Base-by-base conservation (phyloP, 306 rosid genomes). In the Heteromeles arbutifolia region DNA sequence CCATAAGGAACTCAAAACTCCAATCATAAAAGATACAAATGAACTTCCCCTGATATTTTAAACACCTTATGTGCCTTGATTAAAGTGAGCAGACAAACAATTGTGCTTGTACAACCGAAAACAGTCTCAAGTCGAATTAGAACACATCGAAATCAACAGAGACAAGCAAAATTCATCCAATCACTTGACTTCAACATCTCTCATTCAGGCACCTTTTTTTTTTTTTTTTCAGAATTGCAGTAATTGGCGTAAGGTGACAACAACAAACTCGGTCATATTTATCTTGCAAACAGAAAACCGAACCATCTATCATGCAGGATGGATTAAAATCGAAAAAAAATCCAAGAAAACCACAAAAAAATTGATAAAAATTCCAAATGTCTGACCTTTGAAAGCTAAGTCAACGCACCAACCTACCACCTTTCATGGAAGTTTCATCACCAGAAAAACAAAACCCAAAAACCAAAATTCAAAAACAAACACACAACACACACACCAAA, bases 371-470 rank as follows among this genome's bases (percentile, higher is more conserved):
- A 34, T 64, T 62, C 77, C 70, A 69, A 77, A 82, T 78, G 76
- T 87, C 73, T 81, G 76, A 31, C 72, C 85, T 73, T 44, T 19
- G 63, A 77, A 82, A 74, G 72, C 43, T 74, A 87, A 93, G 98
- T 87, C 96, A 93, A 93, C 96, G 84, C 79, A 79, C 77, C 84
- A 89, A 91, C 88, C 97, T 83, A 93, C 96, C 97, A 93, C 88
- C 98, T 84, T 93, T 87, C 83, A 66, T 70, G 79, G 74, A 87
- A 76, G 31, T 58, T 73, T 67, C 26, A 75, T 76, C 32, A 79
- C 52, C 28, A 56, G 69, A 74, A 52, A 63, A 56, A 1, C 77
- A 71, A 74, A 77, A 75, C 82, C 85, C 86, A 82, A 84, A 75
- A 80, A 73, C 83, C 87, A 79, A 80, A 78, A 76, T 21, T 72